Conservation (phyloP, 306 rosid genomes). For the Sicyos edulis region DNA sequence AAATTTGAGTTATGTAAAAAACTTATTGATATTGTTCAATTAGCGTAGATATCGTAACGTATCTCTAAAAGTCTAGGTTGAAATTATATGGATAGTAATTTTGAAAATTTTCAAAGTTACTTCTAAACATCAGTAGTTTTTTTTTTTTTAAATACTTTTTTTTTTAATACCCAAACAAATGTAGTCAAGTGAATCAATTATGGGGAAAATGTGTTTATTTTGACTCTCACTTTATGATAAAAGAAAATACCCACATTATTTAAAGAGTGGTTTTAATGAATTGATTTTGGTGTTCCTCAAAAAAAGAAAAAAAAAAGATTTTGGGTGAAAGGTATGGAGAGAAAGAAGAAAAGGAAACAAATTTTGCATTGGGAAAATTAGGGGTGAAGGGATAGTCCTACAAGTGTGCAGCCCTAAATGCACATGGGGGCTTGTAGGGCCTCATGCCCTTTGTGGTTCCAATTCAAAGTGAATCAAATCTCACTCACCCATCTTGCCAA, state of each 20-base stretch:
- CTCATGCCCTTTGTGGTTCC: background rate
- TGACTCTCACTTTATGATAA: background rate
- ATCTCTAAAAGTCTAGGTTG: no score
- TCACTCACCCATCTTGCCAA: background rate
- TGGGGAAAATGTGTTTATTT: background rate
- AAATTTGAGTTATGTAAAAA: no score
- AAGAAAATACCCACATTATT: background rate
- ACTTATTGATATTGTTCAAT: no score
- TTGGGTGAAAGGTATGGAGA: no score
- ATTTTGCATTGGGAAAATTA: background rate
- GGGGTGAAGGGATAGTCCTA: slow-evolving; percentile 5
- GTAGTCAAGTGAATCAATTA: no score
- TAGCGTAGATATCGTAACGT: no score
- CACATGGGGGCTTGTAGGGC: background rate
- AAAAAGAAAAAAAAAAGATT: no score
- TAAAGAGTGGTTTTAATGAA: background rate
- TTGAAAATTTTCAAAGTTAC: background rate
- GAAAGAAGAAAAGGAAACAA: background rate
- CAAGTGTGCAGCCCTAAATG: background rate
- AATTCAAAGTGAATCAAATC: slow-evolving; percentile 3
- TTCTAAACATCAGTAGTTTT: no score
- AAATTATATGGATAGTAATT: no score
- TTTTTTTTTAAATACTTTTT: no score
- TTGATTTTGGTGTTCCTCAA: no score
- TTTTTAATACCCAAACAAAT: no score